These are phyloP conservation scores for Yamadazyma oceani DNA, from an alignment of 1,139 yeast species.

Conservation along the genomic window DNA sequence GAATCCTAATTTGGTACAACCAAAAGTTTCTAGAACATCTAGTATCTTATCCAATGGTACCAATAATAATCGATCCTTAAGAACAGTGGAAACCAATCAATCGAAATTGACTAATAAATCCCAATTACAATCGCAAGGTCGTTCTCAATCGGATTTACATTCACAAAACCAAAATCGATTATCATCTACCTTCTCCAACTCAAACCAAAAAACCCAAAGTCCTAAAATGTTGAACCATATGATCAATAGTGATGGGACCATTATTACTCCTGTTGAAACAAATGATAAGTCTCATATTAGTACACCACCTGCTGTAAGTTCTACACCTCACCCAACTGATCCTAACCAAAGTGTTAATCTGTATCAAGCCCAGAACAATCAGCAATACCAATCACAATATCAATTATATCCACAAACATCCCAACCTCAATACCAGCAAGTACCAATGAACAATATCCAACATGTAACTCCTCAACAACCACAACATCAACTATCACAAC, in stretches of 20 bases:
- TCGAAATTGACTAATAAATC: conserved; percentile 13
- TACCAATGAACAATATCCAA: conserved; percentile 12
- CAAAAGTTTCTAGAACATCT: conserved; percentile 28
- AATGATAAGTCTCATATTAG: conserved; percentile 13
- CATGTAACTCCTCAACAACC: conserved; percentile 14
- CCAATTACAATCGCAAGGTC: conserved; percentile 13
- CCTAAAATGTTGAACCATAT: conserved; percentile 39
- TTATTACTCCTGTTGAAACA: conserved; percentile 44
- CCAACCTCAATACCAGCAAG: conserved; percentile 9
- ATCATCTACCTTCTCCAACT: conserved; percentile 39
- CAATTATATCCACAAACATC: conserved; percentile 16
- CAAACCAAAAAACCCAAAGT: conserved; percentile 24
- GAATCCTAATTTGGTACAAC: conserved; percentile 16
- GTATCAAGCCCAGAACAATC: conserved; percentile 12
- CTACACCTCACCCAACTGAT: conserved; percentile 9
- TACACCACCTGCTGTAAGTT: conserved; percentile 11
- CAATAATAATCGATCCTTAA: conserved; percentile 24
- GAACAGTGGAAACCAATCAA: conserved; percentile 22
- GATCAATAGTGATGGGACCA: conserved; percentile 51
- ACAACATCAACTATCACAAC: conserved; percentile 5
- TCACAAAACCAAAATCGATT: conserved; percentile 21
- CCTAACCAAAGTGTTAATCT: neutral
- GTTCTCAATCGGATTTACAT: conserved; percentile 18
- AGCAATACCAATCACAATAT: conserved; percentile 13
- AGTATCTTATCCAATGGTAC: conserved; percentile 26